Conservation (phyloP, 2,329 filamentous ascomycete genomes). For the Elsinoe australis region DNA sequence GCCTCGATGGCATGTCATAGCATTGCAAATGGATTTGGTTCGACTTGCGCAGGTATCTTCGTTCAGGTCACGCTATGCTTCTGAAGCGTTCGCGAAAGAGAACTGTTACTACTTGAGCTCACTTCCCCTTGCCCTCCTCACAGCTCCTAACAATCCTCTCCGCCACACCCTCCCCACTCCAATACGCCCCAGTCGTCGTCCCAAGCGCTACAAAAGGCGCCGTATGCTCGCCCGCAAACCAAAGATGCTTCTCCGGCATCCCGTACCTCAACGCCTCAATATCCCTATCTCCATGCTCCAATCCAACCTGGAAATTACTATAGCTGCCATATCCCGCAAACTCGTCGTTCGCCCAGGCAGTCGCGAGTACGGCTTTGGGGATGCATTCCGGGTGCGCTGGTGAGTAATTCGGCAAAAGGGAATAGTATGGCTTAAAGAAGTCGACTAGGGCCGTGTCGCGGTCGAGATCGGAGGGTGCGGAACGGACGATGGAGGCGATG, state of each 20-base stretch:
- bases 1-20: conserved; percentile 6
- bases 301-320: conserved; percentile 72
- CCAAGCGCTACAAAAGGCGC: conserved; percentile 83
- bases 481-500: conserved; percentile 37
- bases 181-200: conserved; percentile 84
- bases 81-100: too few species aligned
- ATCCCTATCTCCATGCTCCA: conserved; percentile 63
- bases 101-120: too few species aligned
- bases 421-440: conserved; percentile 73
- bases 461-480: conserved; percentile 35
- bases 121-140: conserved; percentile 23
- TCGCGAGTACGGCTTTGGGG: conserved; percentile 59
- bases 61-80: too few species aligned
- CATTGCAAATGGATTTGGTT: conserved; percentile 12
- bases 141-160: conserved; percentile 54
- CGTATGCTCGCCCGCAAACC: conserved; percentile 87
- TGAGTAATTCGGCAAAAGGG: conserved; percentile 61
- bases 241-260: conserved; percentile 58
- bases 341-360: conserved; percentile 70
- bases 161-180: conserved; percentile 76
- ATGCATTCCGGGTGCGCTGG: conserved; percentile 48
- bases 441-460: conserved; percentile 50
- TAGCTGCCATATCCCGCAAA: conserved; percentile 78
- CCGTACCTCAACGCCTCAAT: conserved; percentile 54
- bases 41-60: not conserved